Evolutionary conservation across 768 basidiomycete genomes (phyloP), one percentile per base, ranked within the genome.

Genomic region (Mycena belliarum): DNA sequence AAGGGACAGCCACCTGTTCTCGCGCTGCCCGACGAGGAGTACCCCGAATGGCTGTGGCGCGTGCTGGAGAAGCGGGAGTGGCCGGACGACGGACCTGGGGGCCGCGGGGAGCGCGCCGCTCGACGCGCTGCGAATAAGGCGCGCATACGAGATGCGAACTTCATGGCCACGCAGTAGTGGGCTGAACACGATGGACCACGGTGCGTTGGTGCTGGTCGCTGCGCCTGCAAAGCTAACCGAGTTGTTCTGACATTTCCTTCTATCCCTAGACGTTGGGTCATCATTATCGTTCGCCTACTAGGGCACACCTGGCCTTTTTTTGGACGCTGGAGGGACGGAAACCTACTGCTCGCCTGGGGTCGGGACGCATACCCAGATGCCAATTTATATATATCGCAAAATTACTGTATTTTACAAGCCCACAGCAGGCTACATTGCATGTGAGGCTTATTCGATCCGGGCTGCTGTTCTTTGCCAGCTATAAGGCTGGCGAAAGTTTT

Each of bases 11-110:
- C 82, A 0, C 86, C 91, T 7, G 84, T 95, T 0, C 70, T 91
- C 23, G 91, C 95, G 2, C 73, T 80, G 12, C 76, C 89, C 0
- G 95, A 97, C 70, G 87, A 90, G 42, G 85, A 87, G 63, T 96
- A 97, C 70, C 95, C 95, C 4, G 70, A 82, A 8, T 97, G 95
- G 95, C 70, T 97, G 38, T 97, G 95, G 95, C 86, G 79, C 15
- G 67, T 93, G 37, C 73, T 91, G 20, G 71, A 85, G 58, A 81
- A 86, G 6, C 82, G 81, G 66, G 78, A 79, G 40, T 75, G 80
- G 52, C 80, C 79, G 18, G 87, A 91, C 52, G 89, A 91, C 59
- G 88, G 88, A 1, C 88, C 86, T 1, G 90, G 89, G 20, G 88
- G 91, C 21, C 81, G 82, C 69, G 83, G 77, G n/a, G 81, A 82